phyloP scores from a whole-genome alignment of 2,329 filamentous ascomycete genomes.

The Nothopassalora personata region DNA sequence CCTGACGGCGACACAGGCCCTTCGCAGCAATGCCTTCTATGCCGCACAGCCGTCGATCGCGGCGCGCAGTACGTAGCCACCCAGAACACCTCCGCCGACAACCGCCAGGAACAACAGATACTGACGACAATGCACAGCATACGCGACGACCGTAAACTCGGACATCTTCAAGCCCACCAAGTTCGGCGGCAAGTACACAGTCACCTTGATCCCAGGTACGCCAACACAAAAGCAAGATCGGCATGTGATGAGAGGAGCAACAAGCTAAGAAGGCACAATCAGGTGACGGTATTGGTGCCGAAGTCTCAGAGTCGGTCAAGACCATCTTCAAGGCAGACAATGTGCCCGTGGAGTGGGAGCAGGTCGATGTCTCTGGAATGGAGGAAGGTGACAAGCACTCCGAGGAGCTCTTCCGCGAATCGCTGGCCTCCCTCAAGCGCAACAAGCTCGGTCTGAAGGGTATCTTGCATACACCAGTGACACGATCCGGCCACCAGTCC shows the following conservation, averaged over 20 bases:
- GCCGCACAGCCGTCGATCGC: conserved; percentile 43
- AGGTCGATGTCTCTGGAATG: conserved; percentile 90
- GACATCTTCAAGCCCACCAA: conserved; percentile 99
- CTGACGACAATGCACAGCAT: conserved; percentile 38
- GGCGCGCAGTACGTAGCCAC: conserved; percentile 48
- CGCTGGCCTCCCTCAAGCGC: conserved; percentile 88
- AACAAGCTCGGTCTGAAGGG: conserved; percentile 99
- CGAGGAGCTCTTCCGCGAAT: conserved; percentile 92
- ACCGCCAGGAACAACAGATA: conserved; percentile 15
- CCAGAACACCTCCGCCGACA: background rate
- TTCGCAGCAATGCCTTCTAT: conserved; percentile 50
- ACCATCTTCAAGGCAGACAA: conserved; percentile 99
- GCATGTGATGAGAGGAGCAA: conserved; percentile 18
- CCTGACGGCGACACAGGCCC: conserved; percentile 40
- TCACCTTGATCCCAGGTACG: conserved; percentile 90
- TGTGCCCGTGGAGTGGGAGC: conserved; percentile 97
- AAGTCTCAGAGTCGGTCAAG: conserved; percentile 97
- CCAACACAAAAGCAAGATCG: conserved; percentile 22
- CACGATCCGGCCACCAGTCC: conserved; percentile 93
- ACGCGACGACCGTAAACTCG: conserved; percentile 81
- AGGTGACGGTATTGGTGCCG: conserved; percentile 93
- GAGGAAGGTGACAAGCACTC: conserved; percentile 79
- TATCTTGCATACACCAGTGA: conserved; percentile 95
- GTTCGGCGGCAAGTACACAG: conserved; percentile 98
- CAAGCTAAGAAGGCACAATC: conserved; percentile 11